Evolutionary conservation across 176 grass and related monocot species (phyloP), one percentile per base, ranked within the genome.

Genomic region (Triticum turgidum): DNA sequence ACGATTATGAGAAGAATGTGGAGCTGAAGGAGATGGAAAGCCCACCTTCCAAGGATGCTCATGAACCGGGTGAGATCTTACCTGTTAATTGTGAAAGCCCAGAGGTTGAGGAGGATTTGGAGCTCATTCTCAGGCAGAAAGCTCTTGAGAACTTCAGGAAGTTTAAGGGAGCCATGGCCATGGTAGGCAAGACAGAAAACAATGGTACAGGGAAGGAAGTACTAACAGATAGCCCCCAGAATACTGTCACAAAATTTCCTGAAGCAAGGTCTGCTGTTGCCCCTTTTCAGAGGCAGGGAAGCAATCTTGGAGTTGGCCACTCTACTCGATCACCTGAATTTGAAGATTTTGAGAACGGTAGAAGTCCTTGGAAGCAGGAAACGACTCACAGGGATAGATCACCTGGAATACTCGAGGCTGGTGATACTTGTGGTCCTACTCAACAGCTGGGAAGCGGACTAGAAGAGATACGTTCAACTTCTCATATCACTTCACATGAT

Each of bases 71-170:
- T 33, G 86, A 88, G 38, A 65, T 79, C 1, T 32, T 77, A 79
- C 72, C 83, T 86, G 80, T 66, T 73, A 54, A 27, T 85, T 33
- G 39, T 18, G 68, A 78, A 76, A 88, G 79, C 78, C 79, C 81
- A 21, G 84, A 69, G 13, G 82, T 83, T 24, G 80, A 91, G 77
- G 92, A 92, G 80, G 92, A 92, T 83, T 73, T 91, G n/a, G 97
- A 99, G 86, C 63, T 96, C 66, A 84, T 91, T 78, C 86, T 99
- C 69, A 90, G 97, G 77, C 87, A 96, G 78, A 96, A 94, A 76
- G 97, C 97, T 72, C 91, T 99, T 22, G 92, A 89, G 71, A 99
- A 99, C 65, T 96, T 99, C 77, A 91, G 70, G 20, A 99, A 94
- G 58, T 94, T 96, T 75, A 91, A 88, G 51, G 83, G 82, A 71